Evolutionary conservation across 352 stramenopile genomes (phyloP), one percentile per base, ranked within the genome.

Genomic region (Phytophthora ohioensis): DNA sequence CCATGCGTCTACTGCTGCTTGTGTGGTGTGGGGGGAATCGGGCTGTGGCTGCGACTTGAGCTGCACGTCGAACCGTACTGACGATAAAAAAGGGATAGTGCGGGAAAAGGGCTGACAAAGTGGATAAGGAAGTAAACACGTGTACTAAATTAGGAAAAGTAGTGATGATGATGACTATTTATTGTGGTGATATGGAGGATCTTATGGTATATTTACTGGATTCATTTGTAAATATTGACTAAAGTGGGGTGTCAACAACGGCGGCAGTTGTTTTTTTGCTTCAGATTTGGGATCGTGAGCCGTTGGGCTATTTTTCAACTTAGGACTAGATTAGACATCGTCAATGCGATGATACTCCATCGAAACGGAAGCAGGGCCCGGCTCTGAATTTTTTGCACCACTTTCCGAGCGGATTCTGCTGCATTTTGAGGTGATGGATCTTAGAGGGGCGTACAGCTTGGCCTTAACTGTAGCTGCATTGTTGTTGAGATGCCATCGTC

Each of bases 1-100:
- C 65, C 70, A 78, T 4, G 17, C 10, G 45, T 53, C 21, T 43
- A 4, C 21, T 59, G 38, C 17, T 57, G 39, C 49, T 53, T 75
- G 62, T 1, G 39, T 58, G 35, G 3, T 51, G 6, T 13, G 35
- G 7, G 49, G 62, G 31, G 31, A 60, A 61, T 53, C 9, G 17
- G 38, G 43, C 62, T 66, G 27, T 70, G 51, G 3, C 51, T 42
- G 9, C 34, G 5, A 9, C 35, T n/a, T 57, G 49, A 65, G 61
- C 61, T 62, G 30, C 49, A 62, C 35, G 56, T 47, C n/a, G 53
- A 30, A 9, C 0, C 21, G 17, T 0, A 58, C 55, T 59, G 63
- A 65, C 63, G 63, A 71, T 53, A 46, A 56, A 39, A 38, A 49
- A 63, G 54, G 51, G 67, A 75, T 75, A 68, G 67, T 61, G n/a